phyloP scores from a whole-genome alignment of 768 basidiomycete genomes.

The Pisolithus orientalis region DNA sequence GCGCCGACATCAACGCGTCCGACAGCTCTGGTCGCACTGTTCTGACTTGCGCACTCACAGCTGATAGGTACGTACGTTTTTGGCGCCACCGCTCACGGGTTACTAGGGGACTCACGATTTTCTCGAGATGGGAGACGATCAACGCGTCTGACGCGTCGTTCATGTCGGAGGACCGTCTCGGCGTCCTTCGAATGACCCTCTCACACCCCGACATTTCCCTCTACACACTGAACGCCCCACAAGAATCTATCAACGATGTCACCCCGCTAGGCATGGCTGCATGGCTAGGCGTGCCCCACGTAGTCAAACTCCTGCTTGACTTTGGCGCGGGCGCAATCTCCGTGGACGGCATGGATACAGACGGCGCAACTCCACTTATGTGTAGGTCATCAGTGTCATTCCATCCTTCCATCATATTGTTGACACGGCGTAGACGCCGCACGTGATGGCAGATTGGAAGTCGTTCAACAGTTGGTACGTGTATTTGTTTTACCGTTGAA shows the following conservation, averaged over 20 bases:
- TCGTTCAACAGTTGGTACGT: constrained; percentile 62
- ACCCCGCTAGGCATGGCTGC: constrained; percentile 75
- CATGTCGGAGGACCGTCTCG: constrained; percentile 50
- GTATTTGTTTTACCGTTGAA: not conserved
- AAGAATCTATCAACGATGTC: constrained; percentile 62
- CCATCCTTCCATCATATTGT: constrained; percentile 3
- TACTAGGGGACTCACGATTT: not conserved
- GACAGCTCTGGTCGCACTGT: constrained; percentile 57
- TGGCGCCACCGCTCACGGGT: constrained; percentile 3
- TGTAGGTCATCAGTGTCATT: constrained; percentile 43
- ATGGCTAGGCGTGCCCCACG: constrained; percentile 61
- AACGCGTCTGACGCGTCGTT: constrained; percentile 70
- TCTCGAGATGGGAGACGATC: constrained; percentile 57
- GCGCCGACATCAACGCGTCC: constrained; percentile 64
- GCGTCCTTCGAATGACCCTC: constrained; percentile 50
- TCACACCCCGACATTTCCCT: constrained; percentile 55
- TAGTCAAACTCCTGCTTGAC: constrained; percentile 60
- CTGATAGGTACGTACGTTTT: constrained; percentile 49
- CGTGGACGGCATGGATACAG: constrained; percentile 68
- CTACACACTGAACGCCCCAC: constrained; percentile 69
- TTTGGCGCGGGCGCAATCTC: constrained; percentile 54
- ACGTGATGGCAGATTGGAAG: constrained; percentile 62
- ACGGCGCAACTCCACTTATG: constrained; percentile 79
- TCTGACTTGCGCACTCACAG: constrained; percentile 65
- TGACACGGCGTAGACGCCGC: constrained; percentile 52